Evolutionary conservation across 2,329 filamentous ascomycete genomes (phyloP), one percentile per base, ranked within the genome.

Genomic region (Aspergillus fijiensis): DNA sequence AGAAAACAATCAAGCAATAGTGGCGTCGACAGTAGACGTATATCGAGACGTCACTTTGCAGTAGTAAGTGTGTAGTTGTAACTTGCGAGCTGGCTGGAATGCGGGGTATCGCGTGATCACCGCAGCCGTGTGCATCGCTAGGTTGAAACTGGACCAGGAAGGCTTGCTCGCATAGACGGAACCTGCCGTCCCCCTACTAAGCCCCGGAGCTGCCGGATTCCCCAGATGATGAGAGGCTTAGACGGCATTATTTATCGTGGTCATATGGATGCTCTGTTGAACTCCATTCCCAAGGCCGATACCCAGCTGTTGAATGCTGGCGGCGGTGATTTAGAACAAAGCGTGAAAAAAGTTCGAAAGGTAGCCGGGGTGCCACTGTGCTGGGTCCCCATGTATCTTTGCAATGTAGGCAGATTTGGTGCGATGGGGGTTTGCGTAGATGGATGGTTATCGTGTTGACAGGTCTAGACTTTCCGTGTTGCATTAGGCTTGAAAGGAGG

Each of bases 1-100:
- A 42, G 33, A 47, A 55, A 48, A 55, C 25, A 49, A 33, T 49
- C 53, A 55, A 55, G 42, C 42, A 49, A 55, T 35, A 49, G 53
- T 55, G 53, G 53, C 53, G 53, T 45, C 16, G 14, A 45, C 42
- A 35, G 53, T 47, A 47, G 35, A 55, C 27, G 53, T 55, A 48
- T 10, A 31, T 48, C 47, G 33, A 31, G 31, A 55, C 45, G 53
- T 49, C 53, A 55, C 42, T 33, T 21, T 49, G 53, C 53, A 55
- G 27, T 4, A 48, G 3, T 23, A 14, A 29, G 16, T 14, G 29
- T 23, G 16, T 33, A 6, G 25, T 47, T 21, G 21, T 5, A 42
- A 29, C 33, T 16, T 48, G 39, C 11, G 35, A 10, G 23, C 25
- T 25, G 42, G 27, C n/a, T 48, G 14, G 31, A 48, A 49, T 11